phyloP scores from a whole-genome alignment of 345 rosid genomes.

The Eucalyptus lansdowneana region DNA sequence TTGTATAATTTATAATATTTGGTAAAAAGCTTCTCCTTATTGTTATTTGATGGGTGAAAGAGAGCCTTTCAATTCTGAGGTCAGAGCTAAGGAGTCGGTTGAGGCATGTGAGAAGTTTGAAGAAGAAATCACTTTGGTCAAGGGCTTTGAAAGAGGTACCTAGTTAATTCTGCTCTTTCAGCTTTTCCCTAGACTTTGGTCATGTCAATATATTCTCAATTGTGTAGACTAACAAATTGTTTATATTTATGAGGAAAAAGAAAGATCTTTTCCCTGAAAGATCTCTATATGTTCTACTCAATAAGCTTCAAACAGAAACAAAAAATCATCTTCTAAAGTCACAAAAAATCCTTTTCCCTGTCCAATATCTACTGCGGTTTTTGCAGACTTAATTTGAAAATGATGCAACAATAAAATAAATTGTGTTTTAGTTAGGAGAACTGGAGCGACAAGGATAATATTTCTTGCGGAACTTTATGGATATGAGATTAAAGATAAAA shows the following conservation, averaged over 20 bases:
- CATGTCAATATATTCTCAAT: background rate
- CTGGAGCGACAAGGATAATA: background rate
- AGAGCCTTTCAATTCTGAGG: constrained; percentile 69
- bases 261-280: background rate
- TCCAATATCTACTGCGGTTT: background rate
- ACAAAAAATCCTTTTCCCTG: background rate
- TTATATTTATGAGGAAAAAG: background rate
- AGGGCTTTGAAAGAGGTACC: constrained; percentile 85
- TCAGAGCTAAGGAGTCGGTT: constrained; percentile 73
- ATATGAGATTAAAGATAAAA: background rate
- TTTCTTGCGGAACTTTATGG: background rate
- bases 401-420: background rate
- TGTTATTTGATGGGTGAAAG: constrained; percentile 10
- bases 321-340: background rate
- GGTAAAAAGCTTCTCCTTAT: background rate
- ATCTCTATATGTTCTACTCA: background rate
- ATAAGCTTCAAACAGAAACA: background rate
- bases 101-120: constrained; percentile 76
- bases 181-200: background rate
- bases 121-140: constrained; percentile 97
- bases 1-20: background rate
- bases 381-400: background rate
- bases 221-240: background rate
- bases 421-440: background rate
- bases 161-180: background rate